A percentile compares a stretch with the other conserved stretches of the same genome.
Evolutionary conservation across 2,329 filamentous ascomycete genomes (phyloP).

Genomic region (Arthrobotrys musiformis): DNA sequence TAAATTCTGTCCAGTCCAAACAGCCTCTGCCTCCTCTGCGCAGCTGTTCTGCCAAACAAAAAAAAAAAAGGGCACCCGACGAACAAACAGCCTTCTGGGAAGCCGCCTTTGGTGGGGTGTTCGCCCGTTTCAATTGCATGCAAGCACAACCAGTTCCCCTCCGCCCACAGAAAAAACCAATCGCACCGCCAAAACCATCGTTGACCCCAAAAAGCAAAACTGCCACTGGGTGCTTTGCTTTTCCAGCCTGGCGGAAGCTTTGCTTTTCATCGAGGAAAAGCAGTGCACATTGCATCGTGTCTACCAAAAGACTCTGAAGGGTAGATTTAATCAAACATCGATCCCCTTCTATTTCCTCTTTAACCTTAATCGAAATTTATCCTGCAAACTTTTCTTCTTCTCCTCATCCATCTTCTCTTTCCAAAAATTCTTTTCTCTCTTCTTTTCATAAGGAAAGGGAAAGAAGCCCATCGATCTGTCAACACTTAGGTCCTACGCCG

Average conservation of each 20-base stretch:
- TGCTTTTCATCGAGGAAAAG: constrained; percentile 30
- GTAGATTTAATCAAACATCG: constrained; percentile 39
- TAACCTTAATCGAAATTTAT: neutral
- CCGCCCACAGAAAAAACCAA: neutral
- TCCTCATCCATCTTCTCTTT: too few species aligned
- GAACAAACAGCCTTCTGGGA: constrained; percentile 33
- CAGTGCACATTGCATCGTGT: constrained; percentile 29
- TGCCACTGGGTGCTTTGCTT: too few species aligned
- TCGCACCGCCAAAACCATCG: neutral
- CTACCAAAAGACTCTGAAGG: constrained; percentile 46
- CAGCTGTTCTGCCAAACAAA: neutral
- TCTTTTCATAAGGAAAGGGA: neutral
- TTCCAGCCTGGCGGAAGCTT: too few species aligned
- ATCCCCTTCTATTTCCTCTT: too few species aligned
- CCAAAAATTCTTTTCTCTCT: neutral
- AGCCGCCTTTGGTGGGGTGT: constrained; percentile 47
- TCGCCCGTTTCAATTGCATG: neutral
- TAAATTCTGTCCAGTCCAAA: neutral
- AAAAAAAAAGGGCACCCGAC: neutral
- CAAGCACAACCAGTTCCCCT: neutral
- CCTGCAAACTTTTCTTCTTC: neutral
- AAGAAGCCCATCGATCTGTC: constrained; percentile 4
- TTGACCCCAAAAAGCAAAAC: constrained; percentile 27
- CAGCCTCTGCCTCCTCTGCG: neutral
- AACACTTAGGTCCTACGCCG: constrained; percentile 3